Percentiles rank a stretch among this genome's conserved stretches.
phyloP scores from a whole-genome alignment of 176 grass and related monocot genomes.

The Chrysopogon serrulatus region DNA sequence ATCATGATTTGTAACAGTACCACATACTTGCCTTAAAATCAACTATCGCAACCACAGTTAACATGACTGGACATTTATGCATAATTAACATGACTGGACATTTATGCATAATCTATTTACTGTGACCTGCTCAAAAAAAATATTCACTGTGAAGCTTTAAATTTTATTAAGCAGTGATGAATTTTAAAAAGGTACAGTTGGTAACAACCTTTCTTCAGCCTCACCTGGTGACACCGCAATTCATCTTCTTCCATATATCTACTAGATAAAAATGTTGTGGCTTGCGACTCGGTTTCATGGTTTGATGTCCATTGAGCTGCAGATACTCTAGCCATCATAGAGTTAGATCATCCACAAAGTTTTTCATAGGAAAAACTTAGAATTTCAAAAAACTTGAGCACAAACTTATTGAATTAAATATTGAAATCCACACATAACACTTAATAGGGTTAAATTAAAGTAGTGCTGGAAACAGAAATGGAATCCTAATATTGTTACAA shows the following conservation, averaged over 20 bases:
- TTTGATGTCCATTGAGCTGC: background rate
- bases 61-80: background rate
- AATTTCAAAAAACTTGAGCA: background rate
- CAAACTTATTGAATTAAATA: background rate
- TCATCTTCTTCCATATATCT: background rate
- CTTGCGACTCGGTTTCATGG: background rate
- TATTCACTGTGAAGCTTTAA: background rate
- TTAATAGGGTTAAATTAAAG: conserved; percentile 13
- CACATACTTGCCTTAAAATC: background rate
- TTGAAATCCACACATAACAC: conserved; percentile 20
- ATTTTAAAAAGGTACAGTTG: background rate
- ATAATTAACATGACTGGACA: background rate
- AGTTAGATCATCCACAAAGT: background rate
- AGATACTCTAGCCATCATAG: background rate
- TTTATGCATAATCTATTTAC: background rate
- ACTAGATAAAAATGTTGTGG: background rate
- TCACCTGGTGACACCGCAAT: background rate
- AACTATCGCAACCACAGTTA: background rate
- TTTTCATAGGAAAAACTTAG: background rate
- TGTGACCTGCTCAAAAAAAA: too few relatives aligned
- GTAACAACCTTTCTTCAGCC: background rate
- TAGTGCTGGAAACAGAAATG: conserved; percentile 12
- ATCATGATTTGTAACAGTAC: background rate
- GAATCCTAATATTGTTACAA: conserved; percentile 33
- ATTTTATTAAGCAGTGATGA: background rate